Conservation (phyloP, 441 rosid species). For the Gossypium lobatum region DNA sequence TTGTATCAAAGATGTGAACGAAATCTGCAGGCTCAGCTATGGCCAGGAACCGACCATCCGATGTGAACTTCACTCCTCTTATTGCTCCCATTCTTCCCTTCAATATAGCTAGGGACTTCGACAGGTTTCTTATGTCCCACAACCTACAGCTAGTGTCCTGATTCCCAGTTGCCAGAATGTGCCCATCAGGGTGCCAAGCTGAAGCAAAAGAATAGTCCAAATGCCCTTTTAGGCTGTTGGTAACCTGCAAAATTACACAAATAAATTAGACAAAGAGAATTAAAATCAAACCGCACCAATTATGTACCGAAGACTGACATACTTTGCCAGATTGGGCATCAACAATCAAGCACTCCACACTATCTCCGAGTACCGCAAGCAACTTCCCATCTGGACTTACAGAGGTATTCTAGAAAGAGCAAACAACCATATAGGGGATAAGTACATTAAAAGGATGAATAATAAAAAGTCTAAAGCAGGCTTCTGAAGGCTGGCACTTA, state of each 20-base stretch:
- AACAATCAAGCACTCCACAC: constrained; percentile 48
- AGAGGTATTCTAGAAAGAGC: constrained; percentile 38
- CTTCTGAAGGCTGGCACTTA: constrained; percentile 22
- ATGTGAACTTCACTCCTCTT: constrained; percentile 57
- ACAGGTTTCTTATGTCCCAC: constrained; percentile 65
- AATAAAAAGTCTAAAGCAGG: not conserved
- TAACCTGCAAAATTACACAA: constrained; percentile 18
- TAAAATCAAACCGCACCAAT: not conserved
- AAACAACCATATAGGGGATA: not conserved
- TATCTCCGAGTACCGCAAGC: constrained; percentile 59
- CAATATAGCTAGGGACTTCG: constrained; percentile 43
- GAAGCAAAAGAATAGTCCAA: constrained; percentile 68
- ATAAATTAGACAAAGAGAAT: not conserved
- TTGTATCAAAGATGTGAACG: constrained; percentile 48
- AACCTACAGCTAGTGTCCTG: constrained; percentile 73
- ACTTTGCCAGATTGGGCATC: constrained; percentile 60
- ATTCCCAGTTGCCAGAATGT: constrained; percentile 62
- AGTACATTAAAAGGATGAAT: not conserved
- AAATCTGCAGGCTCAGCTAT: constrained; percentile 80
- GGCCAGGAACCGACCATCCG: constrained; percentile 57
- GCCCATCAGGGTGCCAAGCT: constrained; percentile 74
- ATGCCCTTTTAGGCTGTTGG: constrained; percentile 50
- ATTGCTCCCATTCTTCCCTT: constrained; percentile 78
- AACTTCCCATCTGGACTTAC: constrained; percentile 59
- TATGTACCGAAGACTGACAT: constrained; percentile 4